Evolutionary conservation across 1,284 basidiomycete genomes (phyloP).

Genomic region (Cryptococcus floricola): DNA sequence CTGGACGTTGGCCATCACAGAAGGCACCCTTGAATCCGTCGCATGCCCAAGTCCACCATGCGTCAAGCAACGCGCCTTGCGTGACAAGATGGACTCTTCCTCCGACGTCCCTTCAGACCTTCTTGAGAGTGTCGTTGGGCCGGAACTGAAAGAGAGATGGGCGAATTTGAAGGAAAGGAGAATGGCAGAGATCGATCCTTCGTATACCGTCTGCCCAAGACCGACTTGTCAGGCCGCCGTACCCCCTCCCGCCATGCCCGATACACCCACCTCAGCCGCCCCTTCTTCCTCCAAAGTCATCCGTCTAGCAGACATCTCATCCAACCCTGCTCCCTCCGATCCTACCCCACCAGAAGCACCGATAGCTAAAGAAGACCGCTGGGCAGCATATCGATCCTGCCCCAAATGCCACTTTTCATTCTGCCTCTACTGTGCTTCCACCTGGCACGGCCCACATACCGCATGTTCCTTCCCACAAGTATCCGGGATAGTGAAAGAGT

Average conservation of each 20-base stretch:
- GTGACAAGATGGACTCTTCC: constrained; percentile 11
- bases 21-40: constrained; percentile 44
- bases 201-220: constrained; percentile 44
- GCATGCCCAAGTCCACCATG: constrained; percentile 44
- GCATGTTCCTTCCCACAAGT: constrained; percentile 41
- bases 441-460: constrained; percentile 46
- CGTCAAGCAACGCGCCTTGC: constrained; percentile 33
- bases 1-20: constrained; percentile 45
- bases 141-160: constrained; percentile 33
- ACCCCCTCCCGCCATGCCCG: constrained; percentile 22
- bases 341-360: neutral
- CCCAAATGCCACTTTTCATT: constrained; percentile 36
- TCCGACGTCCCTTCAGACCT: constrained; percentile 58
- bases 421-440: constrained; percentile 39
- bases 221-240: constrained; percentile 46
- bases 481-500: constrained; percentile 32
- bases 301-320: constrained; percentile 25
- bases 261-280: neutral
- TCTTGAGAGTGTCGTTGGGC: constrained; percentile 55
- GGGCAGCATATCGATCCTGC: constrained; percentile 38
- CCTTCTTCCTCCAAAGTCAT: constrained; percentile 18
- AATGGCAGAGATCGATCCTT: constrained; percentile 41
- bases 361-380: constrained; percentile 27
- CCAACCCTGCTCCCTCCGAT: constrained; percentile 2
- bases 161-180: constrained; percentile 35